phyloP scores from a whole-genome alignment of 805 yeast genomes.

The Tetrapisispora iriomotensis region DNA sequence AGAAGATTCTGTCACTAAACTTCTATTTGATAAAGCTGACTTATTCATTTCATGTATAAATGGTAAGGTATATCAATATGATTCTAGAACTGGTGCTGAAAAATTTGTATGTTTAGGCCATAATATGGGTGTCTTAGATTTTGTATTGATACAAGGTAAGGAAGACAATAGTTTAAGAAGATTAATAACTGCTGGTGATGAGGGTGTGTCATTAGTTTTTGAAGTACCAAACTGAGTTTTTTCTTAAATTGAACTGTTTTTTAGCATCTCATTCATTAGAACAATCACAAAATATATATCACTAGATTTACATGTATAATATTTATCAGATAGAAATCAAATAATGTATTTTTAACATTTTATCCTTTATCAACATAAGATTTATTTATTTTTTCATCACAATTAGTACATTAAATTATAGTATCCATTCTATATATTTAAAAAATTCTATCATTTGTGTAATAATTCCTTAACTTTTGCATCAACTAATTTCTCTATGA shows the following conservation, averaged over 20 bases:
- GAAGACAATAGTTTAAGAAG: constrained; percentile 31
- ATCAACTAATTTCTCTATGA: constrained; percentile 42
- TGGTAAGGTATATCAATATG: constrained; percentile 81
- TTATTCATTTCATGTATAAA: constrained; percentile 72
- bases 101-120: constrained; percentile 82
- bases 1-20: constrained; percentile 78
- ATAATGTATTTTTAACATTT: background rate
- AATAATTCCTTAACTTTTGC: constrained; percentile 28
- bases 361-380: background rate
- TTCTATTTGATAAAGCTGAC: constrained; percentile 50
- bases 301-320: background rate
- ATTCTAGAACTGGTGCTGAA: constrained; percentile 74
- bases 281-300: background rate
- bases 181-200: constrained; percentile 91
- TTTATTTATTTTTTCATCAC: too few species aligned
- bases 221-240: constrained; percentile 26
- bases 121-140: constrained; percentile 87
- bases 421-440: background rate
- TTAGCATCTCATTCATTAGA: background rate
- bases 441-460: constrained; percentile 1
- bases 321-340: background rate
- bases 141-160: constrained; percentile 47
- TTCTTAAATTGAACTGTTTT: background rate
- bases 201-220: constrained; percentile 80
- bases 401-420: background rate